Evolutionary conservation across 2,329 filamentous ascomycete species (phyloP).

Genomic region (Diaporthe australafricana): DNA sequence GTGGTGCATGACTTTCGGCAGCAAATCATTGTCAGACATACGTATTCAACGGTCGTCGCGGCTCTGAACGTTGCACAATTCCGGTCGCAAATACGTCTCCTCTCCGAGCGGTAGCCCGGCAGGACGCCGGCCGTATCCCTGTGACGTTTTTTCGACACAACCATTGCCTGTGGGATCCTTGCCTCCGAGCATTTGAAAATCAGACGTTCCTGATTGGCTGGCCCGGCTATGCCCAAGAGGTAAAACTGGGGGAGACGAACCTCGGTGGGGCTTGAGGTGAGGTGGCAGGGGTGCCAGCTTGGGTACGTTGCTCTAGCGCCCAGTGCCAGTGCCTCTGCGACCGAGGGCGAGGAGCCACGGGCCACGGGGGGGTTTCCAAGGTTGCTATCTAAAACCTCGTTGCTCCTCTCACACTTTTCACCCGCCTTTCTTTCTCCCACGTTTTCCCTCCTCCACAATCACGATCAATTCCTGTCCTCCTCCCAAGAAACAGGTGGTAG

Average conservation of each 20-base stretch:
- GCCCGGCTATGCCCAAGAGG: slow-evolving; percentile 29
- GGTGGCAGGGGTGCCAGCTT: slow-evolving; percentile 34
- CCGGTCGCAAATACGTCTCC: slow-evolving; percentile 37
- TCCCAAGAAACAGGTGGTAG: slow-evolving; percentile 27
- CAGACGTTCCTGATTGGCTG: slow-evolving; percentile 30
- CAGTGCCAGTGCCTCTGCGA: slow-evolving; percentile 25
- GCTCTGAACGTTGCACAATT: slow-evolving; percentile 19
- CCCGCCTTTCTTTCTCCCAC: not conserved
- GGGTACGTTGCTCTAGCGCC: slow-evolving; percentile 24
- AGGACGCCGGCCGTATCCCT: not conserved
- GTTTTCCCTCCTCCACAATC: slow-evolving; percentile 26
- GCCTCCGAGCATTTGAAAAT: slow-evolving; percentile 35
- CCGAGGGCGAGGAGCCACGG: slow-evolving; percentile 35
- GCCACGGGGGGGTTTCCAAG: slow-evolving; percentile 22
- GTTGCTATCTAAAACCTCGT: slow-evolving; percentile 38
- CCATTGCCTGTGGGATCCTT: not conserved
- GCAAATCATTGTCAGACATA: not conserved
- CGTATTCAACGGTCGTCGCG: slow-evolving; percentile 1
- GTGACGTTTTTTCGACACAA: slow-evolving; percentile 37
- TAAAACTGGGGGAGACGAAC: slow-evolving; percentile 25
- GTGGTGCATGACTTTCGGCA: not conserved
- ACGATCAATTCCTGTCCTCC: slow-evolving; percentile 16
- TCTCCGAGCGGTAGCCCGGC: slow-evolving; percentile 23
- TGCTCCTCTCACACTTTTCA: slow-evolving; percentile 35
- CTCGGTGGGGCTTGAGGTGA: slow-evolving; percentile 26